Evolutionary conservation across 805 yeast genomes (phyloP).

Genomic region (Naumovozyma castellii): DNA sequence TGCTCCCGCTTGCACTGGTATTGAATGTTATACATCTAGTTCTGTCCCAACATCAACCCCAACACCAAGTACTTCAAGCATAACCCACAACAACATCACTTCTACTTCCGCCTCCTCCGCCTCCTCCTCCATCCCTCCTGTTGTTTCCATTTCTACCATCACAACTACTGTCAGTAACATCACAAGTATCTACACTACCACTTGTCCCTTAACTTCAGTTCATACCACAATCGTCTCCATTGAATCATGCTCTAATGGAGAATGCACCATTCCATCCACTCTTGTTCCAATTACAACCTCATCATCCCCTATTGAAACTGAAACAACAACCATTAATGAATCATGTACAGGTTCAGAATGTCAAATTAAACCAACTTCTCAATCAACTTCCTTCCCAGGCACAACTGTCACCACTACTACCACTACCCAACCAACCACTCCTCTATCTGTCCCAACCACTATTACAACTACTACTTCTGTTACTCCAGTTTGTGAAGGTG

Average conservation of each 20-base stretch:
- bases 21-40: not conserved
- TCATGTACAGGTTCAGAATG: not conserved
- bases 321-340: not conserved
- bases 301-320: not conserved
- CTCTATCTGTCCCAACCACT: not conserved
- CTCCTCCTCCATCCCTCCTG: not conserved
- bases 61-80: not conserved
- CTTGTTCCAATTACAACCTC: not conserved
- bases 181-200: conserved; percentile 1
- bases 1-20: not conserved
- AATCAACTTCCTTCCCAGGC: not conserved
- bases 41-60: not conserved
- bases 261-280: conserved; percentile 1
- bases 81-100: not conserved
- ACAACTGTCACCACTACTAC: not conserved
- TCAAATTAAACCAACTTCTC: not conserved
- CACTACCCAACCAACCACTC: not conserved
- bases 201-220: not conserved
- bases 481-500: not conserved
- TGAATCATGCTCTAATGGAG: conserved; percentile 2
- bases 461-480: no score
- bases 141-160: not conserved
- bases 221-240: conserved; percentile 1
- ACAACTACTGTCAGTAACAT: not conserved
- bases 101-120: not conserved